Base-by-base conservation (phyloP, 176 grass and related monocot genomes). In the Tillandsia fasciculata region DNA sequence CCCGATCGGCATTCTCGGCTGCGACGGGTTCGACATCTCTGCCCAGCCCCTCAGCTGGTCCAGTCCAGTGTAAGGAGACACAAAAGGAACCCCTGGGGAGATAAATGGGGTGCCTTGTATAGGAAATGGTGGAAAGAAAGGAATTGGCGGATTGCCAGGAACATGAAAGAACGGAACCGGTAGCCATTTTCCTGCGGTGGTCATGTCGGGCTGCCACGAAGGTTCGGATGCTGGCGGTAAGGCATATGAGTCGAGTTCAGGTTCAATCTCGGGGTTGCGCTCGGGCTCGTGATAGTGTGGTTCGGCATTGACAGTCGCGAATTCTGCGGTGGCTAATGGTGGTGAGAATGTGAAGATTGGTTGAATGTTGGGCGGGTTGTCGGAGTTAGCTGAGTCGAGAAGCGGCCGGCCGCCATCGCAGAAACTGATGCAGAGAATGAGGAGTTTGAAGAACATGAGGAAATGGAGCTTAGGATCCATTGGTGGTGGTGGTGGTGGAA, bases 391-490 rank as follows among this genome's bases (percentile, higher is more conserved):
- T 10, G 4, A 20, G 10, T 56, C 1, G 52, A 56, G 17, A 9
- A 20, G 56, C 17, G 7, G 56, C 22, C 4, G n/a, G 17, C 56
- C 17, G 12, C 56, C n/a, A 20, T 61, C 22, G n/a, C 56, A 61
- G 23, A 20, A 10, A 9, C 56, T 10, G n/a, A 61, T 20, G 17
- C 22, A 61, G 56, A n/a, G 13, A 9, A 61, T 15, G 15, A 61
- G 56, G 56, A 61, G n/a, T n/a, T 67, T 47, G 12, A n/a, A 14
- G 7, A 67, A n/a, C 1, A 49, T 3, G 27, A 67, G 5, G 65
- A 47, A n/a, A 7, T 49, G 48, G 29, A 20, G 10, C 33, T 67
- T 67, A n/a, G 65, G 65, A 49, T 17, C 65, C 65, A 67, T 67
- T 9, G 18, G 65, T 67, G 65, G 33, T 9, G 18, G 65, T 67